Base-by-base conservation (phyloP, 2,329 filamentous ascomycete genomes). In the Torrubiellomyces zombiae region DNA sequence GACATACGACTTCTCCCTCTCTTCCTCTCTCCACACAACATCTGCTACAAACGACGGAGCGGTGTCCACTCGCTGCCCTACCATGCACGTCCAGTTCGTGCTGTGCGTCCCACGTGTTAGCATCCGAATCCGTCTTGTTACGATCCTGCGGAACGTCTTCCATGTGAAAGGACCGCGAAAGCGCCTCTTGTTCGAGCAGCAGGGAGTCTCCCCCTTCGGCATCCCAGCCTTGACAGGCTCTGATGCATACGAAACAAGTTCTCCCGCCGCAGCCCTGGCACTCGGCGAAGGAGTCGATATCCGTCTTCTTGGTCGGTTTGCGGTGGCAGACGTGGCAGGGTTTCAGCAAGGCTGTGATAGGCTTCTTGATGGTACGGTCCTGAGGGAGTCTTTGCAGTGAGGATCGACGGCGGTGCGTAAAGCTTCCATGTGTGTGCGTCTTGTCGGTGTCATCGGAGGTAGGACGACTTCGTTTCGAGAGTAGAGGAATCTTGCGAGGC, bases 281-380 rank as follows among this genome's bases (percentile, higher is more conserved):
- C 37, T 69, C 58, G 23, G 69, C 63, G 40, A 70, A 78, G 7
- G 64, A 67, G 43, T 76, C 71, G 17, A 79, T 57, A 28, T 79
- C 71, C 5, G 59, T 60, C 42, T 67, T 75, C 36, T 68, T 68
- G 26, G 60, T 72, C 2, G 75, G 75, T 27, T 63, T 63, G 20
- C 70, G 63, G 38, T 65, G 63, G 55, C 75, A 80, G 33, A 77
- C 66, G 48, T 78, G 69, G 44, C 75, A 80, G 0, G 72, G 61
- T 19, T 49, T 52, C 14, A 70, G 50, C 4, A 50, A 35, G 3
- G 43, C 30, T 15, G 32, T 27, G 20, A 29, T 38, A 13, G 32
- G 18, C 19, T 28, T 25, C 9, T 25, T 15, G n/a, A n/a, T 18
- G 7, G 39, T 26, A 23, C 39, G 39, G 14, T 31, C 31, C 14